Evolutionary conservation across 768 basidiomycete genomes (phyloP).

Genomic region (Lentinula sp.): DNA sequence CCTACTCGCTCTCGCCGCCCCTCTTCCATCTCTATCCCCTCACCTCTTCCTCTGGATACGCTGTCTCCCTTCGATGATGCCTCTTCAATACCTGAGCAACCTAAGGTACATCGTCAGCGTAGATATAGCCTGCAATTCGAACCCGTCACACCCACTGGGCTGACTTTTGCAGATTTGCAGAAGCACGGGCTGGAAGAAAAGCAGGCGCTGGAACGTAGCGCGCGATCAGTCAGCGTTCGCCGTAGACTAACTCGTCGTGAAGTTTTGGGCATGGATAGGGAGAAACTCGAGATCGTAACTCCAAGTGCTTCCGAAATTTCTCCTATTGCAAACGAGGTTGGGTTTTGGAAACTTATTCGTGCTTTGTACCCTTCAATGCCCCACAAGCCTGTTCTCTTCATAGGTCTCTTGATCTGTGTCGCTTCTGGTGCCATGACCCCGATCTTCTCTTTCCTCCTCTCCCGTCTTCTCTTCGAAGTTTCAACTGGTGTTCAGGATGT

Average conservation of each 20-base stretch:
- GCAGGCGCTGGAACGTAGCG: constrained; percentile 30
- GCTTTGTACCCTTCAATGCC: constrained; percentile 68
- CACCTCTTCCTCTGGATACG: not conserved
- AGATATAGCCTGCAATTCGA: constrained; percentile 63
- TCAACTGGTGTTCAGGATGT: constrained; percentile 63
- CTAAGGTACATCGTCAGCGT: constrained; percentile 19
- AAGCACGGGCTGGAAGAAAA: constrained; percentile 29
- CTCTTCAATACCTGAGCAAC: constrained; percentile 13
- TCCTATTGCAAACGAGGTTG: constrained; percentile 13
- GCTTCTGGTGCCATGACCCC: constrained; percentile 84
- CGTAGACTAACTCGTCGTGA: constrained; percentile 9
- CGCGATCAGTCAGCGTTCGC: constrained; percentile 22
- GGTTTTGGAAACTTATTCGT: constrained; percentile 43
- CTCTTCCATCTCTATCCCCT: not conserved
- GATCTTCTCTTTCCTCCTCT: constrained; percentile 86
- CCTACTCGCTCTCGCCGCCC: not conserved
- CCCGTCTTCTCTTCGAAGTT: constrained; percentile 71
- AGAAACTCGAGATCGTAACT: constrained; percentile 19
- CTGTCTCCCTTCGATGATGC: not conserved
- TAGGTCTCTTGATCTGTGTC: constrained; percentile 67
- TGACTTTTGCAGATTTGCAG: constrained; percentile 8
- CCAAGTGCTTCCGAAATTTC: constrained; percentile 11
- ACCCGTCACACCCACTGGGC: constrained; percentile 38
- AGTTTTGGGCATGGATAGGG: constrained; percentile 14
- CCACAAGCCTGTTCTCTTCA: constrained; percentile 57